Evolutionary conservation across 805 yeast genomes (phyloP), one percentile per base, ranked within the genome.

Genomic region (Metschnikowia peoriensis): DNA sequence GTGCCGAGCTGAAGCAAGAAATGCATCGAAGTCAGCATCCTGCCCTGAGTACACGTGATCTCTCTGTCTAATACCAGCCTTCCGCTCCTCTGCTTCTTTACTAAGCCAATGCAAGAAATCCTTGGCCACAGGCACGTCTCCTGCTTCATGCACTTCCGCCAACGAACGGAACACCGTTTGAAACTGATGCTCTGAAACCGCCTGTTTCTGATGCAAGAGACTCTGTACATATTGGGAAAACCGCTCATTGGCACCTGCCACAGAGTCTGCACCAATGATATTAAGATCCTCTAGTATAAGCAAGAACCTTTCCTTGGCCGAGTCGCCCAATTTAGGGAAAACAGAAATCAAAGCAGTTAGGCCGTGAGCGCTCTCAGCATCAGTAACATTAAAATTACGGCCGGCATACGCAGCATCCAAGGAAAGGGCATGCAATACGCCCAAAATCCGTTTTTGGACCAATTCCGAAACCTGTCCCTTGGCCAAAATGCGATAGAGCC

Each of bases 91-190:
- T 61, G 41, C 55, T 57, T 84, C 81, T 35, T 69, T 63, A 16
- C 81, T 74, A 38, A 89, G 66, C 96, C 96, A 89, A 22, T 76
- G 68, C 43, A 88, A 53, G 58, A 89, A 89, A 1, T 70, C 73
- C 35, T 77, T 66, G 0, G 69, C 57, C 1, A 68, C 66, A 6
- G 64, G 59, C 29, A 72, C 52, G 3, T 59, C 56, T 17, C 66
- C 58, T 9, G 61, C 51, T 46, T 68, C 60, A 56, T 73, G 78
- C n/a, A 73, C 46, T 7, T 68, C 65, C 16, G 64, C 66, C 50
- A 75, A 60, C 27, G 66, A 62, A 12, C 51, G 52, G 48, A 64
- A 58, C 17, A 46, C 55, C 1, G 67, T 53, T 45, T 75, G 69
- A n/a, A 79, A 61, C 34, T 79, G 78, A 6, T 63, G 60, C 45